Base-by-base conservation (phyloP, 2,329 filamentous ascomycete species). In the Fusarium phyllophilum region DNA sequence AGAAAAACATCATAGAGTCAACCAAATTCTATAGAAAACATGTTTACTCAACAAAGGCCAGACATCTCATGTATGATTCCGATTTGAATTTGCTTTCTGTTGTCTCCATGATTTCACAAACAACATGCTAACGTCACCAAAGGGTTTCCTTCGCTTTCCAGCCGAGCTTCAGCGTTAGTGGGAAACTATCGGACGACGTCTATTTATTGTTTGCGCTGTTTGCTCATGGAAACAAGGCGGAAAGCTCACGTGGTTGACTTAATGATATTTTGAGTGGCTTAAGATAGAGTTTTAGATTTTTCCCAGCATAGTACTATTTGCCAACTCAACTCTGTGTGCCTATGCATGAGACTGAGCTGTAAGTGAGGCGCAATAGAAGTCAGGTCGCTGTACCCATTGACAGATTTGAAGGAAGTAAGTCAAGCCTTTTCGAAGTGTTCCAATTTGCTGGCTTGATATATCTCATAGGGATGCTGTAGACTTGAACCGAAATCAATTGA, bases 381-480 rank as follows among this genome's bases (percentile, higher is more conserved):
- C 10, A 36, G 29, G 6, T 8, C 22, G 15, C 5, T 33, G 7
- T 17, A 14, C 11, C 12, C 3, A 10, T 11, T 18, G 24, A 18
- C 8, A n/a, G 6, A 24, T 20, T 34, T 18, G 22, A n/a, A 33
- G 8, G 14, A 20, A 18, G 48, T 2, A 5, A 12, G 9, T 26
- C 7, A 12, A 34, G 2, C 8, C 2, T 52, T 20, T 24, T 15
- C 6, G 6, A 24, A 6, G 9, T 4, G 8, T 5, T 26, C 18
- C 3, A 20, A 24, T 15, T 13, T 26, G 8, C n/a, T 15, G 31
- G n/a, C 17, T 24, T 36, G 31, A 20, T 15, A 11, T 8, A 14
- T 20, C 22, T 49, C 8, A 6, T 18, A 14, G 18, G 14, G 31
- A 26, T 52, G n/a, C 9, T 3, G n/a, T 22, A 26, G 12, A 7